phyloP scores from a whole-genome alignment of 148 eudicot species.

The Rhododendron simsii region DNA sequence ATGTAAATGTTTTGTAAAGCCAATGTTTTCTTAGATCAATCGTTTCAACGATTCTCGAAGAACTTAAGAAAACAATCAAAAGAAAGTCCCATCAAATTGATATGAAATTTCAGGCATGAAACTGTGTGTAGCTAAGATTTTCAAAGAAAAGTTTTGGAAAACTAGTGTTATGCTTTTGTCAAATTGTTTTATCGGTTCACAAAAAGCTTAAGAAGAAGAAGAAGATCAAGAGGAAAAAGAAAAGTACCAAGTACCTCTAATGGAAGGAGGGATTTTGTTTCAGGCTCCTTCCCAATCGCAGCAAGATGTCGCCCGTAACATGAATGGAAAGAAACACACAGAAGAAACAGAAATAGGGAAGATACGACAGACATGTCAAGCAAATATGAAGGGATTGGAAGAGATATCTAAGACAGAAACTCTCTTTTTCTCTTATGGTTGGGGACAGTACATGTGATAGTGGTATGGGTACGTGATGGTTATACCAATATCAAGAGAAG shows the following conservation, averaged over 20 bases:
- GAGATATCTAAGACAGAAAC: not conserved
- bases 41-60: too few species aligned
- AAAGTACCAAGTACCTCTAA: constrained; percentile 12
- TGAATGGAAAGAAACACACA: constrained; percentile 13
- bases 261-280: constrained; percentile 5
- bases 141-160: not conserved
- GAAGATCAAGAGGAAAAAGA: not conserved
- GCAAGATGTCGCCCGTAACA: constrained; percentile 27
- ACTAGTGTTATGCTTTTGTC: not conserved
- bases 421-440: not conserved
- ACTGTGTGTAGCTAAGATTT: not conserved
- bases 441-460: not conserved
- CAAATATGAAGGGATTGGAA: not conserved
- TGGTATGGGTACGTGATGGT: not conserved
- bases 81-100: not conserved
- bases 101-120: not conserved
- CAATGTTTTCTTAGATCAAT: too few species aligned
- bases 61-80: too few species aligned
- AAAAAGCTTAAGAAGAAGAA: not conserved
- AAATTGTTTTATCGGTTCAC: not conserved
- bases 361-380: constrained; percentile 30
- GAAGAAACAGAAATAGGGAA: constrained; percentile 16
- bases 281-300: constrained; percentile 10
- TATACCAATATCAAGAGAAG: not conserved
- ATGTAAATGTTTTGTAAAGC: too few species aligned